A percentile compares a stretch with the other conserved stretches of the same genome.
These are phyloP conservation scores for Phaeosphaeriaceae sp. DNA, from an alignment of 2,329 filamentous ascomycete genomes.

Conservation along the genomic window DNA sequence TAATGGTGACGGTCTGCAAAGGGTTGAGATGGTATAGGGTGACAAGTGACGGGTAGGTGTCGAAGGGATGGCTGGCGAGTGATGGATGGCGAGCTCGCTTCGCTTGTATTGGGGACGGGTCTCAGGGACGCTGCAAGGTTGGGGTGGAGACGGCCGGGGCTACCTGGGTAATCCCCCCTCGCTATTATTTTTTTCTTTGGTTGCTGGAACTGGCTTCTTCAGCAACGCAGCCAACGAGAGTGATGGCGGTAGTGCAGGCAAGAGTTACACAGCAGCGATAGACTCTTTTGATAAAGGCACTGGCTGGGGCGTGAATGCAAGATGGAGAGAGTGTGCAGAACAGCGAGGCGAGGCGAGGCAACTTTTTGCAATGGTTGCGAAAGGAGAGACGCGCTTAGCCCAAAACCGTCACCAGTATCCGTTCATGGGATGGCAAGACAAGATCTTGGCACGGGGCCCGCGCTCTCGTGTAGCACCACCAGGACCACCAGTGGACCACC, in stretches of 20 bases:
- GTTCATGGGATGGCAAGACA: slow-evolving; percentile 27
- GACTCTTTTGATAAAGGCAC: slow-evolving; percentile 21
- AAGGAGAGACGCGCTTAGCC: slow-evolving; percentile 29
- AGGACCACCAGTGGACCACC: slow-evolving; percentile 6
- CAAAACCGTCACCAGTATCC: slow-evolving; percentile 15
- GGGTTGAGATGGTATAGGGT: slow-evolving; percentile 9
- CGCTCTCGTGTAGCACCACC: slow-evolving; percentile 25
- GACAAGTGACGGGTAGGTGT: slow-evolving; percentile 14
- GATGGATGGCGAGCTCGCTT: slow-evolving; percentile 41
- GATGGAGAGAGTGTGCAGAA: slow-evolving; percentile 6
- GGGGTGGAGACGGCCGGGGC: slow-evolving; percentile 28
- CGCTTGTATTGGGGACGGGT: slow-evolving; percentile 21
- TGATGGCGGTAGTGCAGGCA: slow-evolving; percentile 20
- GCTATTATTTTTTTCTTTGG: no score
- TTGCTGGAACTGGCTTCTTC: slow-evolving; percentile 3
- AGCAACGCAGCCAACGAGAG: slow-evolving; percentile 31
- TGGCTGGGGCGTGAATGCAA: slow-evolving; percentile 9
- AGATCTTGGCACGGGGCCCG: slow-evolving; percentile 17
- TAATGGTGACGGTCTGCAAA: not conserved
- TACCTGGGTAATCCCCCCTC: no score
- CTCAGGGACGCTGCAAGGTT: slow-evolving; percentile 37
- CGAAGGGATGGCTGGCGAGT: slow-evolving; percentile 38
- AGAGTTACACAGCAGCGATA: slow-evolving; percentile 34
- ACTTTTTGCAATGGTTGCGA: slow-evolving; percentile 25
- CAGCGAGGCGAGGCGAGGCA: slow-evolving; percentile 18